Percentiles rank a stretch among this genome's conserved stretches.
Evolutionary conservation across 208 protist genomes (phyloP).

Genomic region (Acanthamoeba royreba): DNA sequence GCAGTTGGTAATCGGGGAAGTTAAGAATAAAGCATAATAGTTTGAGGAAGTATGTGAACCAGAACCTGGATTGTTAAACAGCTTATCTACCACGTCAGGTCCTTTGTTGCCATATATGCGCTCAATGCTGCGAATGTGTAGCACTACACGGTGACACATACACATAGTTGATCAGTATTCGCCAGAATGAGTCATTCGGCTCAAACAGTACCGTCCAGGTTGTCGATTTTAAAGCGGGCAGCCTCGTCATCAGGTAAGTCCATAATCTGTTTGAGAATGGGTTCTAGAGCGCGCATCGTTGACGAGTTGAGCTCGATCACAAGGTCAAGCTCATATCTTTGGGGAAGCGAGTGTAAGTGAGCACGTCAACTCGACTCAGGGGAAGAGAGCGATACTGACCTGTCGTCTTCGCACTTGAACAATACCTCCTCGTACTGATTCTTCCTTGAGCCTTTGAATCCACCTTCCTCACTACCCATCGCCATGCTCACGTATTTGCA

Average conservation of each 20-base stretch:
- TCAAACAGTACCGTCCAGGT: not conserved
- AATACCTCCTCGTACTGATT: constrained; percentile 82
- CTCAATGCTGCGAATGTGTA: constrained; percentile 74
- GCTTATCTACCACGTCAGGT: constrained; percentile 60
- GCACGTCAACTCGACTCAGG: too few relatives aligned
- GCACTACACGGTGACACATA: not conserved
- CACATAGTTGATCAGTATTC: not conserved
- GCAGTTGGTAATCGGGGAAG: constrained; percentile 61
- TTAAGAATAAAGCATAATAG: not conserved
- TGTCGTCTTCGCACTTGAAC: constrained; percentile 76
- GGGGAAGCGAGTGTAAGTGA: too few relatives aligned
- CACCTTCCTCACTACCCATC: constrained; percentile 77
- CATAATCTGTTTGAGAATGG: constrained; percentile 64
- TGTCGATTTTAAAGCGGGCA: constrained; percentile 30
- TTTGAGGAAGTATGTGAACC: not conserved
- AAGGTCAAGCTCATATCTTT: constrained; percentile 77
- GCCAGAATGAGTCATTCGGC: not conserved
- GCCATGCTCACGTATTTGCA: constrained; percentile 79
- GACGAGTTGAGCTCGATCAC: constrained; percentile 77
- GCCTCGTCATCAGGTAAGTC: constrained; percentile 28
- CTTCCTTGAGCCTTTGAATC: constrained; percentile 74
- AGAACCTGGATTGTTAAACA: constrained; percentile 26
- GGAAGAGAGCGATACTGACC: too few relatives aligned
- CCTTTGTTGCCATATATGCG: constrained; percentile 77
- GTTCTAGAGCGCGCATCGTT: constrained; percentile 77